phyloP scores from a whole-genome alignment of 306 rosid species.

The Dalbergia cochinchinensis region DNA sequence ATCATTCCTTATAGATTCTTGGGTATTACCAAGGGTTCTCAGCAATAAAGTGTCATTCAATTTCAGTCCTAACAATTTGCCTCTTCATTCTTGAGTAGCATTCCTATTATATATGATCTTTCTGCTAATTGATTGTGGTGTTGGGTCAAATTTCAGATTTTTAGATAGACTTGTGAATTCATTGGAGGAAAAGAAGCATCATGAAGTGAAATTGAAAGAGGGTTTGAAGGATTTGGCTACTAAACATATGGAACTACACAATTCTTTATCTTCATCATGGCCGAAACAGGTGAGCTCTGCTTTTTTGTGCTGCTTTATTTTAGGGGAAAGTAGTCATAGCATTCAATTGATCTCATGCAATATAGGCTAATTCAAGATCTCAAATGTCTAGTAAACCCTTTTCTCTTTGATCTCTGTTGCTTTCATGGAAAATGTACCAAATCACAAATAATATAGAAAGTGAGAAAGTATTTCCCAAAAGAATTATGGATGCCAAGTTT shows the following conservation, averaged over 20 bases:
- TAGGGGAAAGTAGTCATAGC: background rate
- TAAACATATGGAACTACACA: constrained; percentile 91
- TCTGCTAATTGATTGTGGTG: constrained; percentile 23
- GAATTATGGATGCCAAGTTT: background rate
- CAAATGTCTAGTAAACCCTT: background rate
- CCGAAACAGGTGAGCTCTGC: constrained; percentile 81
- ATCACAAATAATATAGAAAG: background rate
- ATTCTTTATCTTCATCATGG: constrained; percentile 87
- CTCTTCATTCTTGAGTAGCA: constrained; percentile 29
- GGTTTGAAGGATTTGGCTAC: constrained; percentile 82
- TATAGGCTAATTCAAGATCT: background rate
- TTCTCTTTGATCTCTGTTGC: background rate
- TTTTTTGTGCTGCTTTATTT: constrained; percentile 1
- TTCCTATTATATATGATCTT: constrained; percentile 7
- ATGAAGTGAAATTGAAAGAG: constrained; percentile 86
- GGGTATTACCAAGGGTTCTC: too few species aligned
- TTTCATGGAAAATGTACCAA: background rate
- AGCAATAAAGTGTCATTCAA: too few species aligned
- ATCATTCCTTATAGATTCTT: too few species aligned
- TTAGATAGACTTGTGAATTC: constrained; percentile 81
- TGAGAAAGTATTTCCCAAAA: background rate
- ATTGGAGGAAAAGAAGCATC: constrained; percentile 91
- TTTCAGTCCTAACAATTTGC: too few species aligned
- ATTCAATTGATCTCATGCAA: constrained; percentile 15
- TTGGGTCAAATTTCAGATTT: constrained; percentile 72